Evolutionary conservation across 2,329 filamentous ascomycete genomes (phyloP).

Genomic region (Exutisphaerella laricina): DNA sequence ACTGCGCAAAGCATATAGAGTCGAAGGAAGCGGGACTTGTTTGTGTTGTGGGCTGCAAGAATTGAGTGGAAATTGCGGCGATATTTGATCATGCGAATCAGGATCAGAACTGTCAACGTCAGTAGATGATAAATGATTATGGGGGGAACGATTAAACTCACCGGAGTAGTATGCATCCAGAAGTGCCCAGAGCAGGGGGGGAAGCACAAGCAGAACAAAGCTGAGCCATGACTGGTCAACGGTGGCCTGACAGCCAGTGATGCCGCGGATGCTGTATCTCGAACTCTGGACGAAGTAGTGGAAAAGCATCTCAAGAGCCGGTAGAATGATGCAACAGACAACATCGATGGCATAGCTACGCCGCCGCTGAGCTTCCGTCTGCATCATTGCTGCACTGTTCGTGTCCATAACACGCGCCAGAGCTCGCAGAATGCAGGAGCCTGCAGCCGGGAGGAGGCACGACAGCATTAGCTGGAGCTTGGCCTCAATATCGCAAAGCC

Average conservation of each 20-base stretch:
- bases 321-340: conserved; percentile 52
- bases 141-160: conserved; percentile 35
- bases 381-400: conserved; percentile 47
- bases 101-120: conserved; percentile 47
- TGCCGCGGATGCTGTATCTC: conserved; percentile 54
- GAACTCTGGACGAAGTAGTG: conserved; percentile 56
- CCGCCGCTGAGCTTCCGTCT: conserved; percentile 45
- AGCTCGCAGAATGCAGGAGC: conserved; percentile 55
- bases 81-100: conserved; percentile 57
- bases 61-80: conserved; percentile 54
- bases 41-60: conserved; percentile 49
- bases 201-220: conserved; percentile 50
- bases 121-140: not conserved
- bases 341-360: conserved; percentile 48
- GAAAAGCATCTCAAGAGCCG: conserved; percentile 49
- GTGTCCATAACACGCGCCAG: conserved; percentile 58
- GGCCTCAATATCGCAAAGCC: conserved; percentile 60
- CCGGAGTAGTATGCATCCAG: conserved; percentile 53
- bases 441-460: conserved; percentile 48
- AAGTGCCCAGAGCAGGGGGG: conserved; percentile 51
- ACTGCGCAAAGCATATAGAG: conserved; percentile 53
- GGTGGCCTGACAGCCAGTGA: conserved; percentile 54
- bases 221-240: conserved; percentile 55
- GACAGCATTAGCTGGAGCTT: conserved; percentile 52
- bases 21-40: conserved; percentile 56